Conservation (phyloP, 1,284 basidiomycete species). For the Lentinula novae-zelandiae region DNA sequence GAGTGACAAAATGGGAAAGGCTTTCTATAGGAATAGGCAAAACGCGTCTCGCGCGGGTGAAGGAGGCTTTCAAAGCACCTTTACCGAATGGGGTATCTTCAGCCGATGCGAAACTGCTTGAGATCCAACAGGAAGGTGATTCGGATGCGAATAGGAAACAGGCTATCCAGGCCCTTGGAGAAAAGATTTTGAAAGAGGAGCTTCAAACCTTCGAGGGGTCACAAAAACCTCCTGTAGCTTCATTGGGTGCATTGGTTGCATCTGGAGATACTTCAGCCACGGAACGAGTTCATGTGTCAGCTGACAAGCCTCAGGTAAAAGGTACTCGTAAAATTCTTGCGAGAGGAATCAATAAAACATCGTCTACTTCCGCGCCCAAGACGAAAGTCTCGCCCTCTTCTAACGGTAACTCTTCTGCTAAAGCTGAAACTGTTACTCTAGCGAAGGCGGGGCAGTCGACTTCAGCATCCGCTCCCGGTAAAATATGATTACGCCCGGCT, state of each 20-base stretch:
- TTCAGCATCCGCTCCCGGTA: not conserved
- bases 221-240: not conserved
- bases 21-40: constrained; percentile 64
- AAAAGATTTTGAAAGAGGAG: constrained; percentile 46
- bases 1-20: constrained; percentile 76
- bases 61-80: constrained; percentile 30
- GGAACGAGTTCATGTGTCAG: not conserved
- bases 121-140: constrained; percentile 24
- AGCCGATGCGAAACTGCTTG: constrained; percentile 27
- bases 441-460: not conserved
- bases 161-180: constrained; percentile 26
- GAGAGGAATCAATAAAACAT: not conserved
- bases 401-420: no score
- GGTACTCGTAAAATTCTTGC: not conserved
- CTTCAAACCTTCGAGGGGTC: constrained; percentile 13
- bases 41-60: constrained; percentile 29
- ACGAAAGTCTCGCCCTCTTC: not conserved
- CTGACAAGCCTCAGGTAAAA: not conserved
- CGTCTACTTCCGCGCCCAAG: not conserved
- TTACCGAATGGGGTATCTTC: constrained; percentile 13
- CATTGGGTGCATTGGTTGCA: not conserved
- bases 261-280: not conserved
- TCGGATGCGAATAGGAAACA: constrained; percentile 7
- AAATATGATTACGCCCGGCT: not conserved
- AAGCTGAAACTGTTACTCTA: no score